Evolutionary conservation across 1,284 basidiomycete species (phyloP).

Genomic region (Leucoagaricus sp.): DNA sequence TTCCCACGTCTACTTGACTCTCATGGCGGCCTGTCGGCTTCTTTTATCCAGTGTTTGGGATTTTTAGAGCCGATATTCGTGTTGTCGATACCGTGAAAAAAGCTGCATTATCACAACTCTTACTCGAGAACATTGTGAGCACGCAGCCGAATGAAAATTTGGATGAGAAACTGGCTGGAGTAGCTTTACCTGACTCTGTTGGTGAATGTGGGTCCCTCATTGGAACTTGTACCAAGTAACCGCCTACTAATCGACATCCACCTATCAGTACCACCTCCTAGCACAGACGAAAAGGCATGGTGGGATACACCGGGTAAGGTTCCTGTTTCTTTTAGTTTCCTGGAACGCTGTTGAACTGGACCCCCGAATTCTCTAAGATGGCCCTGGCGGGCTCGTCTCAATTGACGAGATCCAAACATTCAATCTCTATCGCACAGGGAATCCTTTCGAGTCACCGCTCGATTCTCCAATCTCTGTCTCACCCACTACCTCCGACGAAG

Average conservation of each 20-base stretch:
- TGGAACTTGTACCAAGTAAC: background rate
- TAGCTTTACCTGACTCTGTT: slow-evolving; percentile 42
- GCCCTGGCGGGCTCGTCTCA: slow-evolving; percentile 65
- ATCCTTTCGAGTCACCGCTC: slow-evolving; percentile 70
- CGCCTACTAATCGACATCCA: slow-evolving; percentile 2
- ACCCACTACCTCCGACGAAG: slow-evolving; percentile 80
- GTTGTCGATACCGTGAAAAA: slow-evolving; percentile 80
- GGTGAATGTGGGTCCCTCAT: slow-evolving; percentile 30
- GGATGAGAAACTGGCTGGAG: slow-evolving; percentile 68
- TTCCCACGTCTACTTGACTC: background rate
- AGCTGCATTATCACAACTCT: slow-evolving; percentile 66
- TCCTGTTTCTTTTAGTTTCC: slow-evolving; percentile 9
- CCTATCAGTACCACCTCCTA: slow-evolving; percentile 71
- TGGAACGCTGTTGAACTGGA: slow-evolving; percentile 3
- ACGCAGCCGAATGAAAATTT: slow-evolving; percentile 65
- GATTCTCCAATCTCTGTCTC: slow-evolving; percentile 69
- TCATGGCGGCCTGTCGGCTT: background rate
- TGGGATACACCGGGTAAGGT: slow-evolving; percentile 70
- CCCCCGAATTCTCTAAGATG: slow-evolving; percentile 42
- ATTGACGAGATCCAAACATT: slow-evolving; percentile 40
- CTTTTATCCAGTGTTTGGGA: slow-evolving; percentile 68
- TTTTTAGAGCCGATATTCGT: slow-evolving; percentile 78
- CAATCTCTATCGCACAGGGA: slow-evolving; percentile 38
- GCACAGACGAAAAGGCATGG: slow-evolving; percentile 73
- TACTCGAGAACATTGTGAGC: slow-evolving; percentile 63